Base-by-base conservation (phyloP, 768 basidiomycete species). In the Piloderma croceum region DNA sequence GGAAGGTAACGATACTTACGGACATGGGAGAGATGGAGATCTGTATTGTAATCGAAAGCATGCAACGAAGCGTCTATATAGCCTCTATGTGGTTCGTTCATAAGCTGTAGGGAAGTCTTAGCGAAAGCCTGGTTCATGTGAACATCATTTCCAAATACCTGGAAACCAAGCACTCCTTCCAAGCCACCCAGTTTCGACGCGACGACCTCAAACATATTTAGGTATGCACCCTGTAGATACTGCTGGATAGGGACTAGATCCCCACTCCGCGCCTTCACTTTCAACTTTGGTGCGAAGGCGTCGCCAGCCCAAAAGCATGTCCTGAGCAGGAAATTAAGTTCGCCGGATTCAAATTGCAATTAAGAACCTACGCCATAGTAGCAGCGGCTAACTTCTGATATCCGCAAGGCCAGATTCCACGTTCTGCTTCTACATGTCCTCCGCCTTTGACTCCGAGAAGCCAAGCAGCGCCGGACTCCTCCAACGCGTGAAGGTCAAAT, bases 241-340 rank as follows among this genome's bases (percentile, higher is more conserved):
- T 73, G 64, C 54, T 98, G 92, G 6, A 91, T 72, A 1, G 83
- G 68, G 19, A 83, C 72, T 10, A 73, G 62, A 23, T 72, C 59
- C 3, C 75, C 75, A 24, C 65, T 58, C 15, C 50, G 50, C 31
- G 69, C 61, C 42, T 72, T 73, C 15, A 81, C 68, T 38, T 63
- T 67, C 20, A 92, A 59, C 54, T 86, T 83, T 0, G 90, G 85
- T 0, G 90, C 74, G 54, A 93, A 96, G 1, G 77, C 77, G 51
- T 90, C 80, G 4, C 93, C 93, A 0, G 78, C 92, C 90, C 90
- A 96, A 56, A 97, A 97, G 27, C 85, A 79, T 1, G 93, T 96
- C 45, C 90, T 91, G 36, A 20, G 37, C 13, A 31, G 18, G 40
- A 3, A 25, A 19, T 7, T 33, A 36, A n/a, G 29, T 40, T 18